Percentiles rank a stretch among this genome's conserved stretches.
Conservation (phyloP, 805 yeast species). For the Schwanniomyces pseudopolymorphus region DNA sequence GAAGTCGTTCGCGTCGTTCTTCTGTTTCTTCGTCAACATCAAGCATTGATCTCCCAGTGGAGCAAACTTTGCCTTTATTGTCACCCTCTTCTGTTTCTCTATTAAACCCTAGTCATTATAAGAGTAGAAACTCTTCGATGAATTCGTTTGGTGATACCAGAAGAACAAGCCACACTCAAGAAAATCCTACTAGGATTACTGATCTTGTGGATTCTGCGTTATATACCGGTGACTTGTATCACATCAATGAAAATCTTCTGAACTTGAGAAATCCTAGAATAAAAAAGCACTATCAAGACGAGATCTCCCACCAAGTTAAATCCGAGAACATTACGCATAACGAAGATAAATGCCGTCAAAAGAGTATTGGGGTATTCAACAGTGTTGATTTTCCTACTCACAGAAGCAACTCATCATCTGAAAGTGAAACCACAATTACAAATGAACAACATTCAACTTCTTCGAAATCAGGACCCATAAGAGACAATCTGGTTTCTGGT, state of each 20-base stretch:
- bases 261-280: constrained; percentile 26
- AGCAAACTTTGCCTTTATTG: constrained; percentile 32
- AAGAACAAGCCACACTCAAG: constrained; percentile 13
- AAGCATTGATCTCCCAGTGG: constrained; percentile 18
- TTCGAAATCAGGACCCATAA: not conserved
- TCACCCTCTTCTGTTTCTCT: constrained; percentile 24
- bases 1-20: constrained; percentile 16
- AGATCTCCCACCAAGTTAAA: not conserved
- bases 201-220: constrained; percentile 27
- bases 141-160: constrained; percentile 20
- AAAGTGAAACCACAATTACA: not conserved
- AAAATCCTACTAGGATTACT: constrained; percentile 17
- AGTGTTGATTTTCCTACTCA: not conserved
- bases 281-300: constrained; percentile 25
- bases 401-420: not conserved
- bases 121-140: constrained; percentile 22
- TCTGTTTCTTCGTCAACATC: constrained; percentile 20
- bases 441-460: not conserved
- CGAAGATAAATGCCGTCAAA: not conserved
- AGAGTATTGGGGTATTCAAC: not conserved
- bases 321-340: not conserved
- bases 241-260: constrained; percentile 16
- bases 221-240: constrained; percentile 18
- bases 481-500: not conserved
- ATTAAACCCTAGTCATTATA: constrained; percentile 1